These are phyloP conservation scores for Urtica urens DNA, from an alignment of 306 rosid species.

Conservation along the genomic window DNA sequence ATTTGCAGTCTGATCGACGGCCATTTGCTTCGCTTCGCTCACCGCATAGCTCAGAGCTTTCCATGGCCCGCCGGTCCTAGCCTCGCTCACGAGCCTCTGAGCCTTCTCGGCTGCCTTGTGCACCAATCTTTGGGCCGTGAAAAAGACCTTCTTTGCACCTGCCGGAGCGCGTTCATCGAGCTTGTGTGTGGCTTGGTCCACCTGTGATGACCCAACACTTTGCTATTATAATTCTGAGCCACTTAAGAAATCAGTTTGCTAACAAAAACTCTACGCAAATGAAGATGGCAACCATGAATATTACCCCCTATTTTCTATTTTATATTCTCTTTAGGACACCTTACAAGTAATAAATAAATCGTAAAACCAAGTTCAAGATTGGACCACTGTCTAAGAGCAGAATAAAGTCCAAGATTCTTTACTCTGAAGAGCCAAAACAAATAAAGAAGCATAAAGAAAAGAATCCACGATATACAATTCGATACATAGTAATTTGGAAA, in stretches of 20 bases:
- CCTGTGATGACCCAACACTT: constrained; percentile 26
- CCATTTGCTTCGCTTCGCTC: constrained; percentile 39
- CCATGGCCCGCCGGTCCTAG: constrained; percentile 46
- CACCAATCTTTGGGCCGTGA: constrained; percentile 21
- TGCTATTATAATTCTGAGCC: neutral
- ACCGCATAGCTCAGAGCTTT: constrained; percentile 43
- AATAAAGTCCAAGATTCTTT: no score
- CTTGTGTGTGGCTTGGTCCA: constrained; percentile 38
- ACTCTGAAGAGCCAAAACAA: no score
- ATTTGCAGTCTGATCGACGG: constrained; percentile 34
- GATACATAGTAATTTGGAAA: no score
- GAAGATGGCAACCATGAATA: neutral
- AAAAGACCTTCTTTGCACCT: constrained; percentile 37
- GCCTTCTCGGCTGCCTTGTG: constrained; percentile 25
- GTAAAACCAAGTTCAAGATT: constrained; percentile 1
- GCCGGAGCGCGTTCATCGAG: constrained; percentile 55
- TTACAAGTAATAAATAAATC: no score
- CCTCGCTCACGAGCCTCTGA: constrained; percentile 28
- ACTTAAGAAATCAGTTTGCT: no score
- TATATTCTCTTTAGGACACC: neutral
- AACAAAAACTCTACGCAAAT: neutral
- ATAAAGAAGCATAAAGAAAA: no score
- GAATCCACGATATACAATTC: no score
- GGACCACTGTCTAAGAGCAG: no score
- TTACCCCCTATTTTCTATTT: neutral